A percentile compares a stretch with the other conserved stretches of the same genome.
Evolutionary conservation across 495 filamentous ascomycete genomes (phyloP).

Genomic region (Penicillium diatomitis): DNA sequence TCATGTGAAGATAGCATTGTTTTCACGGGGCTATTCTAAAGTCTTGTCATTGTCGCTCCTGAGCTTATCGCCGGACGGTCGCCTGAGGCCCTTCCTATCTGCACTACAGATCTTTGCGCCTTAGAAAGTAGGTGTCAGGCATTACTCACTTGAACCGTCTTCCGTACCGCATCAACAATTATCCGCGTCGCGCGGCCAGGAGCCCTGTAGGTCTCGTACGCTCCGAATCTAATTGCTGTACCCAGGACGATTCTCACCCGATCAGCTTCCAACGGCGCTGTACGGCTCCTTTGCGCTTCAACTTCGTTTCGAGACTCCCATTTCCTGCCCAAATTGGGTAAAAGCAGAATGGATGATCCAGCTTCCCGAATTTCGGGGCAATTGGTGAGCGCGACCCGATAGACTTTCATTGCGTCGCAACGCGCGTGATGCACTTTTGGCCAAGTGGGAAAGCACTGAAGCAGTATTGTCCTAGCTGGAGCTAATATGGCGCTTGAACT

Average conservation of each 20-base stretch:
- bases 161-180: constrained; percentile 20
- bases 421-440: too few relatives aligned
- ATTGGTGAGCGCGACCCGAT: constrained; percentile 37
- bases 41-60: too few relatives aligned
- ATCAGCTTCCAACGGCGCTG: not conserved
- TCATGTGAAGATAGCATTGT: too few relatives aligned
- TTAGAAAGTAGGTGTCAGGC: constrained; percentile 17
- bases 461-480: too few relatives aligned
- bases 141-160: constrained; percentile 1
- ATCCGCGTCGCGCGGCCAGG: constrained; percentile 14
- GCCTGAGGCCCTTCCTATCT: too few relatives aligned
- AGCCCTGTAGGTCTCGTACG: constrained; percentile 13
- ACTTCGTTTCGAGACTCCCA: not conserved
- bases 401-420: too few relatives aligned
- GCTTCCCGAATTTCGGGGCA: constrained; percentile 52
- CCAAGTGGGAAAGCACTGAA: too few relatives aligned
- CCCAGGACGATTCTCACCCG: constrained; percentile 4
- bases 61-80: too few relatives aligned
- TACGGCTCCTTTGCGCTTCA: constrained; percentile 5
- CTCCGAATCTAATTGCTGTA: constrained; percentile 4
- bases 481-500: too few relatives aligned
- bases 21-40: too few relatives aligned
- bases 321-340: not conserved
- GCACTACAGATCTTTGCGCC: not conserved
- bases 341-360: constrained; percentile 50